Evolutionary conservation across 202 grass and related monocot genomes (phyloP).

Genomic region (Panicum virgatum): DNA sequence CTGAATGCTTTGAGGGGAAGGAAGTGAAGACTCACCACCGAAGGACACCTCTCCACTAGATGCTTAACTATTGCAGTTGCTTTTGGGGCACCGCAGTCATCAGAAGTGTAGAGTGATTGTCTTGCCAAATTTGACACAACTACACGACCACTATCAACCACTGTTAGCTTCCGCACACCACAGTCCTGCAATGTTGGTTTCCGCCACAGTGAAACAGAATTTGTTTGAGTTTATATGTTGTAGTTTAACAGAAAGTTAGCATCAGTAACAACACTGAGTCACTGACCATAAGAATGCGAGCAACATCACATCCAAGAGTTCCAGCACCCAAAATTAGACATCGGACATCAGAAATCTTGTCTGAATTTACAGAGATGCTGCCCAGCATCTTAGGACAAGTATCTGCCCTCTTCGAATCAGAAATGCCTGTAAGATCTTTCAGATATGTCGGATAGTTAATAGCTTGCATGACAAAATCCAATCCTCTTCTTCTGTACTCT

Average conservation of each 20-base stretch:
- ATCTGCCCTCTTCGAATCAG: constrained; percentile 52
- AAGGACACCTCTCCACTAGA: constrained; percentile 68
- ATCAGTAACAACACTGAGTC: constrained; percentile 37
- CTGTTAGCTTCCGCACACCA: constrained; percentile 81
- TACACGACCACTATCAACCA: constrained; percentile 81
- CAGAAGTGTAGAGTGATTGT: constrained; percentile 87
- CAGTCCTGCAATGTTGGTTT: constrained; percentile 62
- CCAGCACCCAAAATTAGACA: constrained; percentile 92
- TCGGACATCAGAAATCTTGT: constrained; percentile 57
- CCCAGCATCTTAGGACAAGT: constrained; percentile 27
- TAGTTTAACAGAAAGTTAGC: constrained; percentile 27
- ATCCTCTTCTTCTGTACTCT: constrained; percentile 74
- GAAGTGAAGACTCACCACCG: constrained; percentile 55
- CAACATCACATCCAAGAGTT: constrained; percentile 98
- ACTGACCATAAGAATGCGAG: constrained; percentile 96
- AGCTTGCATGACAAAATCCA: constrained; percentile 71
- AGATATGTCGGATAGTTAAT: constrained; percentile 73
- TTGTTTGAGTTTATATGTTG: constrained; percentile 15
- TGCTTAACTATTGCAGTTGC: constrained; percentile 60
- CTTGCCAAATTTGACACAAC: constrained; percentile 89
- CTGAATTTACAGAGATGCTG: constrained; percentile 43
- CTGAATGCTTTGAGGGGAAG: background rate
- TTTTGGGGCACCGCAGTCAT: constrained; percentile 66
- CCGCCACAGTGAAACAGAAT: constrained; percentile 7
- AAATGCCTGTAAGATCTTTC: constrained; percentile 67